A percentile compares a stretch with the other conserved stretches of the same genome.
Evolutionary conservation across 345 rosid species (phyloP).

Genomic region (Gossypium arboreum): DNA sequence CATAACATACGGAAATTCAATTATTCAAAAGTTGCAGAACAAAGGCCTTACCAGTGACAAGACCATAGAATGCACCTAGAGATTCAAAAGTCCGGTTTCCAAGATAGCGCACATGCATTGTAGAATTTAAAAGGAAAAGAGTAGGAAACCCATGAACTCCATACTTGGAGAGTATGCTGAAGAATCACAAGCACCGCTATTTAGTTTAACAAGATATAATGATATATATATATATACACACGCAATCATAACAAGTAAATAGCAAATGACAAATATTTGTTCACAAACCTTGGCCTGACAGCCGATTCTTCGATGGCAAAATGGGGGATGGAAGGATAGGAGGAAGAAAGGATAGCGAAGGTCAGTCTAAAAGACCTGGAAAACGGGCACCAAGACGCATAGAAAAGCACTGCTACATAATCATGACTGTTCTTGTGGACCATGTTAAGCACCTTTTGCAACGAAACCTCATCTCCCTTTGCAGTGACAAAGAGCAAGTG

Average conservation of each 20-base stretch:
- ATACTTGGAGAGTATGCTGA: constrained; percentile 84
- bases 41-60: constrained; percentile 56
- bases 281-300: constrained; percentile 76
- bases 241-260: not conserved
- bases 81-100: constrained; percentile 72
- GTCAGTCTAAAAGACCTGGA: constrained; percentile 68
- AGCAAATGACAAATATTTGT: constrained; percentile 6
- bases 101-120: constrained; percentile 57
- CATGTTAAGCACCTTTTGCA: constrained; percentile 65
- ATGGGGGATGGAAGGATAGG: constrained; percentile 66
- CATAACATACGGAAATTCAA: not conserved
- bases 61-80: constrained; percentile 64
- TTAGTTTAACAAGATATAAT: constrained; percentile 6
- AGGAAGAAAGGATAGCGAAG: constrained; percentile 59
- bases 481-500: constrained; percentile 20
- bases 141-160: constrained; percentile 97
- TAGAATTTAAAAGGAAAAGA: constrained; percentile 75
- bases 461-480: constrained; percentile 81
- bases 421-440: constrained; percentile 50
- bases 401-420: constrained; percentile 82
- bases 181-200: constrained; percentile 14
- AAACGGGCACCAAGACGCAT: constrained; percentile 97
- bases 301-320: constrained; percentile 80
- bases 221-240: too few relatives aligned
- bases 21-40: not conserved